Evolutionary conservation across 2,329 filamentous ascomycete genomes (phyloP).

Genomic region (Cladobotryum protrusum): DNA sequence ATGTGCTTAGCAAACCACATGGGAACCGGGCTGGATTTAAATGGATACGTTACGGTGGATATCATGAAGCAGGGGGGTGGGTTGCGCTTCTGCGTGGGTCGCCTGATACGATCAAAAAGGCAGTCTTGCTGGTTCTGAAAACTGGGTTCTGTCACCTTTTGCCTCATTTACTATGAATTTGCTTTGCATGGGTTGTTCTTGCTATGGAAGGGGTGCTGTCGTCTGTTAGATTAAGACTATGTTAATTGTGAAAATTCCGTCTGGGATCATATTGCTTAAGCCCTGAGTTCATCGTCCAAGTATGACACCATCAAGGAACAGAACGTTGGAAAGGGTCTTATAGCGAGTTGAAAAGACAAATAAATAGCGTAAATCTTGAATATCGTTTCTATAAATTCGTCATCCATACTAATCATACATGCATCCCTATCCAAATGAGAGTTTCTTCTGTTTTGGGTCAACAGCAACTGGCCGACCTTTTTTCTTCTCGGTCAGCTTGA

Average conservation of each 20-base stretch:
- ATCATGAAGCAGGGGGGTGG: conserved; percentile 33
- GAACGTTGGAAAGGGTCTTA: too few species aligned
- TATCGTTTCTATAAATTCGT: too few species aligned
- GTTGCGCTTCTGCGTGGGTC: conserved; percentile 45
- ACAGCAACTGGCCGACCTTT: conserved; percentile 25
- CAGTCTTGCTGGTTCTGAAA: conserved; percentile 41
- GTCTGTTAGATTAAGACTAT: background rate
- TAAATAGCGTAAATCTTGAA: background rate
- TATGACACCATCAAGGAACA: too few species aligned
- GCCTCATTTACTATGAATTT: background rate
- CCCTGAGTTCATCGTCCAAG: too few species aligned
- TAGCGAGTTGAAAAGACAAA: too few species aligned
- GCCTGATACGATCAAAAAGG: conserved; percentile 44
- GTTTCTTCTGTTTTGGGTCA: conserved; percentile 46
- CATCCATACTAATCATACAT: background rate
- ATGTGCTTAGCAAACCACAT: conserved; percentile 40
- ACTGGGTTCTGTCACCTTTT: conserved; percentile 13
- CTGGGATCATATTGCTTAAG: too few species aligned
- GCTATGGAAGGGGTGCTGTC: too few species aligned
- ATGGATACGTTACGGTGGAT: conserved; percentile 37
- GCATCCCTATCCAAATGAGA: conserved; percentile 42
- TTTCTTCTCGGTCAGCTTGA: conserved; percentile 33
- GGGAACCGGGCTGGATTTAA: conserved; percentile 39
- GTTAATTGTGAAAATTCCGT: background rate
- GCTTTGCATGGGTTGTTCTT: background rate